Evolutionary conservation across 768 basidiomycete species (phyloP), one percentile per base, ranked within the genome.

Genomic region (Podaxis pistillaris): DNA sequence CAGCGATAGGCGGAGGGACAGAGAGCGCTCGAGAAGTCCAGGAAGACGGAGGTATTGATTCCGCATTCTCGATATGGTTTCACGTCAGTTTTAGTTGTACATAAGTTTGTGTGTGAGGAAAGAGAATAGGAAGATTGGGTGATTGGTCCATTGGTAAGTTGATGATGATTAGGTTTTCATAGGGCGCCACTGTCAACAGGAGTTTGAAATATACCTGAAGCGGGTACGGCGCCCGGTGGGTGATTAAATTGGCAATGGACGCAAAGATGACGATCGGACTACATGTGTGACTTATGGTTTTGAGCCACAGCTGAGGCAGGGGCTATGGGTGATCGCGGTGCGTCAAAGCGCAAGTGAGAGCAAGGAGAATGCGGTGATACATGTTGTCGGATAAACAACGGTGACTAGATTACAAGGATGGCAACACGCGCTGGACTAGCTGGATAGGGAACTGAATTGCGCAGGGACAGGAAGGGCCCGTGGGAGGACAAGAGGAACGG

Each of bases 21-120:
- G 88, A 67, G 88, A 89, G 75, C 87, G 88, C 68, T 89, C 88
- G 66, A 82, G 88, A 75, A 89, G 88, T 63, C 88, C 88, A 11
- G 82, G 86, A 49, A 77, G 88, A 66, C 80, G 88, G 74, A 80
- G 83, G 68, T 86, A 84, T 68, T 86, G 74, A 80, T 67, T 67
- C 54, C 44, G 52, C 58, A n/a, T 37, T 55, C 47, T 57, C 28
- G 62, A 60, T 63, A 54, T 63, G 62, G 56, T 57, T 46, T 41
- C 62, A 47, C 55, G 58, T 56, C 63, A 64, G 50, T 54, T 58
- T 37, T 36, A 46, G 41, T 51, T 54, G 62, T 40, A 63, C 44
- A 51, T 36, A 63, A 62, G 54, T 58, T 36, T 47, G 57, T 58
- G 26, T 56, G 57, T 40, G 46, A 63, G 41, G 44, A 40, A 50